phyloP scores from a whole-genome alignment of 1,284 basidiomycete species.

The Apiotrichum brassicae region DNA sequence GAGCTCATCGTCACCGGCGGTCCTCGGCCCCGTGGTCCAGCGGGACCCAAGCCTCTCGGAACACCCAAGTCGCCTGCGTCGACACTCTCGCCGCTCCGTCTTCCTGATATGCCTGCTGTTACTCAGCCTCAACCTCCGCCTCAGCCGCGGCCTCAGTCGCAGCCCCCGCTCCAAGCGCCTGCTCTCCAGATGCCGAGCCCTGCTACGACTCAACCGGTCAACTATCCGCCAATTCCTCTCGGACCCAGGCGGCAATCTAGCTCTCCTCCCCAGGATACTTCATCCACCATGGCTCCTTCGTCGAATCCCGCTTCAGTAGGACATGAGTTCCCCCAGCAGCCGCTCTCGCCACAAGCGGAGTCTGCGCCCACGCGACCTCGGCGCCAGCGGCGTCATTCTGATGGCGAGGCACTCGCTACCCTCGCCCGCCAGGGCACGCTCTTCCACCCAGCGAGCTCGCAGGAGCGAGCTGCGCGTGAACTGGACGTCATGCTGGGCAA shows the following conservation, averaged over 20 bases:
- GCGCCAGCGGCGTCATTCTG: slow-evolving; percentile 34
- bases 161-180: too few species aligned
- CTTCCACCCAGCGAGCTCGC: slow-evolving; percentile 37
- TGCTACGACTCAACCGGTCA: too few species aligned
- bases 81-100: neutral
- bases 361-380: too few species aligned
- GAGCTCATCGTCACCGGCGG: neutral
- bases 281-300: neutral
- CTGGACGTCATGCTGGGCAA: slow-evolving; percentile 43
- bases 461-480: slow-evolving; percentile 38
- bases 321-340: neutral
- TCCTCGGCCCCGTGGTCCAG: neutral
- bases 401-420: slow-evolving; percentile 32
- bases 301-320: too few species aligned
- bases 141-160: neutral
- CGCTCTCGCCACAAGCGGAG: neutral
- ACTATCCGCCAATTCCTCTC: too few species aligned
- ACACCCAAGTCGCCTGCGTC: neutral
- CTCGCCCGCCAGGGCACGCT: slow-evolving; percentile 44
- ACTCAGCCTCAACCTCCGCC: neutral
- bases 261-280: neutral
- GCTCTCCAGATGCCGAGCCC: too few species aligned
- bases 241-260: too few species aligned
- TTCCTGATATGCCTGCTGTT: neutral
- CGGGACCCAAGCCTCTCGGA: too few species aligned